These are phyloP conservation scores for Saccharomycopsis oosterbeekiorum DNA, from an alignment of 805 yeast genomes.

Conservation along the genomic window DNA sequence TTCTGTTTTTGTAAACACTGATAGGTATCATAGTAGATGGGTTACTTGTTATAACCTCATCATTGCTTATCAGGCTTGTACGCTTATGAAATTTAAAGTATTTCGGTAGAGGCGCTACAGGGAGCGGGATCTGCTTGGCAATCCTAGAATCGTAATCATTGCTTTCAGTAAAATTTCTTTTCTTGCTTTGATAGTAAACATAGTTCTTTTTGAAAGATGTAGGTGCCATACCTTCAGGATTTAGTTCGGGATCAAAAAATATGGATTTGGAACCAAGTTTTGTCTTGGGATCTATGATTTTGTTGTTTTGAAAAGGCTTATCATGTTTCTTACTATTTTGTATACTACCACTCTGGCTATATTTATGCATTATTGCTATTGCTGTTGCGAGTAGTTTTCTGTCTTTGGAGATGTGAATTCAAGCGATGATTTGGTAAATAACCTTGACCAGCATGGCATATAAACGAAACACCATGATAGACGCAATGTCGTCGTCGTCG, in stretches of 20 bases:
- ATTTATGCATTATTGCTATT: too few species aligned
- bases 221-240: conserved; percentile 17
- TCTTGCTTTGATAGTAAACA: conserved; percentile 10
- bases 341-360: too few species aligned
- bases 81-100: conserved; percentile 9
- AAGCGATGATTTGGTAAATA: too few species aligned
- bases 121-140: conserved; percentile 9
- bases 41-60: not conserved
- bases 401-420: too few species aligned
- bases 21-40: not conserved
- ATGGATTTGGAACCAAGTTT: conserved; percentile 14
- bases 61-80: not conserved
- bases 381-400: too few species aligned
- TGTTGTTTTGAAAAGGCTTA: not conserved
- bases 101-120: conserved; percentile 15
- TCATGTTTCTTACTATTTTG: not conserved
- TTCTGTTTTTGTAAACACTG: not conserved
- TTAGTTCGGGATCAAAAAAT: conserved; percentile 17
- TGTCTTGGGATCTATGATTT: not conserved
- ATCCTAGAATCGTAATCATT: not conserved
- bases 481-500: too few species aligned
- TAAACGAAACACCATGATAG: too few species aligned
- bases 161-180: not conserved
- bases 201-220: conserved; percentile 12
- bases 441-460: too few species aligned